Evolutionary conservation across 768 basidiomycete genomes (phyloP), one percentile per base, ranked within the genome.

Genomic region (Suillus paluster): DNA sequence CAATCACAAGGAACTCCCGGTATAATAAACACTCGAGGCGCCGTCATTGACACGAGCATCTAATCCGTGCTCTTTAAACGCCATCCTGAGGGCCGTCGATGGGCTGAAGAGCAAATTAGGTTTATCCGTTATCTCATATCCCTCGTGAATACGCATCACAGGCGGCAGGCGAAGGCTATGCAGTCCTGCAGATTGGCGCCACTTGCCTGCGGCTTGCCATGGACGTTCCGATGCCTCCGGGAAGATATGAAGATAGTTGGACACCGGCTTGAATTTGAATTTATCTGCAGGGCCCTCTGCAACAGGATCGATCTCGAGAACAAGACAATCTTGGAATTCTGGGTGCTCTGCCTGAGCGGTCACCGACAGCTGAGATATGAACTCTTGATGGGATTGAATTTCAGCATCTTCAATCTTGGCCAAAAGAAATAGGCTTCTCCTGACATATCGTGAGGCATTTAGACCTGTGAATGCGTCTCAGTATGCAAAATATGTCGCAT

Each of bases 51-150:
- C 14, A 9, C 17, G 10, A 2, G 23, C 17, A 39, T 55, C 54
- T 27, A 55, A 55, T 39, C 38, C 38, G 10, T 55, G 54, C 25
- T 25, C 54, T n/a, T 39, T 55, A 8, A 55, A 55, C 5, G 54
- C 54, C 54, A 55, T 39, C 38, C 54, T 55, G 23, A 55, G 38
- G 38, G 54, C 54, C 19, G 54, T 55, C 19, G 54, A 55, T 39
- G 54, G 54, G 6, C 54, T 55, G 11, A 55, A 55, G 25, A 55
- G 54, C 23, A 55, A 25, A 25, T 39, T 39, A 11, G 54, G 54
- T 8, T 38, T 25, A 39, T 55, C 25, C 23, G 23, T 39, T 12
- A 19, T 39, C 15, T 54, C 53, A 23, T 38, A 36, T 25, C 39
- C 54, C 11, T 39, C 38, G 23, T 55, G 54, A 2, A 55, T 55